Conservation (phyloP, 768 basidiomycete genomes). For the Sporobolomyces roseus region DNA sequence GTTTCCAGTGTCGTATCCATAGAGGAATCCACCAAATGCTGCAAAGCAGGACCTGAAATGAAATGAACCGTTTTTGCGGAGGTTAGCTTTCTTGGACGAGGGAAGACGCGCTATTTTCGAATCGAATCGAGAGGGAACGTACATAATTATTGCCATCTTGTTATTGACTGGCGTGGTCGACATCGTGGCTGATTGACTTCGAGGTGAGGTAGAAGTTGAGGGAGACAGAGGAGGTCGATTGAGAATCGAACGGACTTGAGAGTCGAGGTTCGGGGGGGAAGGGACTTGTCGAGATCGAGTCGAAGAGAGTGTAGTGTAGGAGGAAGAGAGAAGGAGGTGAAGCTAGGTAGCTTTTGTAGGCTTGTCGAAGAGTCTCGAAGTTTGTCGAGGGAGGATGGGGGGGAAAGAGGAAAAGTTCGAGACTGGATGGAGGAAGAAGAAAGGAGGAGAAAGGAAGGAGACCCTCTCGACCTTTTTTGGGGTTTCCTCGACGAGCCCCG, state of each 20-base stretch:
- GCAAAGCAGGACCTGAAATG: constrained; percentile 13
- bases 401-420: background rate
- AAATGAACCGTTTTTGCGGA: too few species aligned
- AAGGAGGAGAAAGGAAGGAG: constrained; percentile 13
- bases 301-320: background rate
- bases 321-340: background rate
- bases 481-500: too few species aligned
- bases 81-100: too few species aligned
- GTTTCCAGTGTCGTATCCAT: constrained; percentile 27
- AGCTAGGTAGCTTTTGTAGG: background rate
- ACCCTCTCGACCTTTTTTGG: background rate
- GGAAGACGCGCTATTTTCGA: too few species aligned
- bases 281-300: background rate
- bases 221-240: background rate
- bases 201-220: background rate
- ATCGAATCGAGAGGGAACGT: background rate
- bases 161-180: constrained; percentile 3
- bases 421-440: background rate
- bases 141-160: constrained; percentile 18
- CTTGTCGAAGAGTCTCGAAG: constrained; percentile 8
- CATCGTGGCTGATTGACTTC: background rate
- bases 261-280: background rate
- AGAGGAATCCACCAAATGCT: constrained; percentile 23
- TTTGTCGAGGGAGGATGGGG: constrained; percentile 4
- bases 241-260: background rate